These are phyloP conservation scores for Apiosordaria backusii DNA, from an alignment of 495 filamentous ascomycete genomes.

Conservation along the genomic window DNA sequence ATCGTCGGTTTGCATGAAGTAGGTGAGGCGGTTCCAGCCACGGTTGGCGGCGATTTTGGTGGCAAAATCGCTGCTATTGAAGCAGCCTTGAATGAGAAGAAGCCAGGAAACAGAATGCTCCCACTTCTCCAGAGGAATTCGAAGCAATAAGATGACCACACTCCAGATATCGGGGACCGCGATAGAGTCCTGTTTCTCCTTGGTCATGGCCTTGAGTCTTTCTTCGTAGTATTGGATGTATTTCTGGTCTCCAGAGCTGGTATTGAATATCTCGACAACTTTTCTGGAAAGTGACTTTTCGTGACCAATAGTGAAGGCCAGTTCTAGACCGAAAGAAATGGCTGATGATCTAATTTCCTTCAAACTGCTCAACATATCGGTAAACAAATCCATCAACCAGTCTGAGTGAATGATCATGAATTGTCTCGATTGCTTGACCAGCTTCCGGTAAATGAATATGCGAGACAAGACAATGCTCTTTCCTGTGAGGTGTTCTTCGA, in stretches of 20 bases:
- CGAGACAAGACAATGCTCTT: slow-evolving; percentile 72
- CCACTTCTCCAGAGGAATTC: slow-evolving; percentile 67
- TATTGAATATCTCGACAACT: slow-evolving; percentile 63
- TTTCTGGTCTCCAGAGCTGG: slow-evolving; percentile 50
- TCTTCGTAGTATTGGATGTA: slow-evolving; percentile 62
- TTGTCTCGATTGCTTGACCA: slow-evolving; percentile 63
- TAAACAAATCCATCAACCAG: slow-evolving; percentile 81
- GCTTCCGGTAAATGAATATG: slow-evolving; percentile 68
- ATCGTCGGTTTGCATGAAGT: slow-evolving; percentile 59
- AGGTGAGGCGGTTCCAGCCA: slow-evolving; percentile 82
- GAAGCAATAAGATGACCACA: slow-evolving; percentile 70
- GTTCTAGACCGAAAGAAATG: slow-evolving; percentile 65
- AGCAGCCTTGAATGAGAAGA: slow-evolving; percentile 71
- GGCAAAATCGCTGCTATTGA: slow-evolving; percentile 70
- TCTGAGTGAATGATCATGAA: slow-evolving; percentile 61
- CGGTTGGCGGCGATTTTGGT: slow-evolving; percentile 73
- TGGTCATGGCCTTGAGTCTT: slow-evolving; percentile 66
- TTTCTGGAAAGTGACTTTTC: slow-evolving; percentile 61
- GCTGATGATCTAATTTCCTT: slow-evolving; percentile 73
- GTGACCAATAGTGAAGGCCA: slow-evolving; percentile 60
- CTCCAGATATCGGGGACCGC: slow-evolving; percentile 90
- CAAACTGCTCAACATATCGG: slow-evolving; percentile 70
- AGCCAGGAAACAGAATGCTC: slow-evolving; percentile 69
- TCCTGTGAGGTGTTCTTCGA: slow-evolving; percentile 72
- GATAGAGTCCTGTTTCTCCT: slow-evolving; percentile 55